Evolutionary conservation across 2,329 filamentous ascomycete species (phyloP), one percentile per base, ranked within the genome.

Genomic region (Allantophomopsis lycopodina): DNA sequence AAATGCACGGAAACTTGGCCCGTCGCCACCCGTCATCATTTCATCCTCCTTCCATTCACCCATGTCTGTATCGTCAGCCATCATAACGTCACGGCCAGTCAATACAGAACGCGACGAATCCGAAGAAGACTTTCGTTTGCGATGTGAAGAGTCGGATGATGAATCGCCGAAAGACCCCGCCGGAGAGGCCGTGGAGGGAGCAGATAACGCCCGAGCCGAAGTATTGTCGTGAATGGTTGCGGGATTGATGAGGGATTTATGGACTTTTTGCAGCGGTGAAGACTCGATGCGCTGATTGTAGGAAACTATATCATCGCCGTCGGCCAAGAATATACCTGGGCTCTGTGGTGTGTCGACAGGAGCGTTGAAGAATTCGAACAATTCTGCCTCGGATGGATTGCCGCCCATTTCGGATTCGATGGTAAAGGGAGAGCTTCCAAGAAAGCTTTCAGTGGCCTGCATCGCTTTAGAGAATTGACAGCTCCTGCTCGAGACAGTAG

Each of bases 71-170:
- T 57, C 59, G 46, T 65, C 60, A 37, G 56, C 57, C 60, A 68
- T 67, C 49, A 60, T 60, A 30, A 59, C 38, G 50, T 70, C 66
- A 38, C 54, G 57, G 11, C 59, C 48, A 31, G 59, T 60, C 41
- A 60, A 53, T 23, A 55, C 60, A 15, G 63, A 61, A 45, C 66
- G 64, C 13, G 63, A 62, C 6, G 66, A 68, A 15, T 60, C 60
- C 2, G 63, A 64, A 46, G 64, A 67, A 13, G 59, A 58, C 30
- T 66, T 61, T 41, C 63, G 59, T 51, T 69, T 69, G 23, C 65
- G 69, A 32, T 61, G 61, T 11, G 65, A 65, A 7, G 69, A 71
- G 44, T 71, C 68, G 38, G 68, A 71, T 4, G 66, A 66, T 3
- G 66, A 69, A 48, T 71, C 68, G 17, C 60, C 62, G 35, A 62